Conservation (phyloP, 129 eudicot species). For the Silybum marianum region DNA sequence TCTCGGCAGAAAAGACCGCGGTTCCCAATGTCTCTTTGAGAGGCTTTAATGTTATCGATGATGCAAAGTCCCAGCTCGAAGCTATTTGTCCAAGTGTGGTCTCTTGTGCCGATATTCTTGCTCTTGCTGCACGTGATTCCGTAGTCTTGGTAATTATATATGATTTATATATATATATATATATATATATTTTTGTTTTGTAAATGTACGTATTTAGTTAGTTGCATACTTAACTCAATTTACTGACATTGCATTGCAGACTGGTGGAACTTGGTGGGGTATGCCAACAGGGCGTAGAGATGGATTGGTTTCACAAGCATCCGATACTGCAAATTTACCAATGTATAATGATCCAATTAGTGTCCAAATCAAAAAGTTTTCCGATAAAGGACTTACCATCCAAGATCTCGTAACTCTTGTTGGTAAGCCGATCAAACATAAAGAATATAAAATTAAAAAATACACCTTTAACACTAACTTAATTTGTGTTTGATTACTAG, state of each 20-base stretch:
- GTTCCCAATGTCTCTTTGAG: slow-evolving; percentile 23
- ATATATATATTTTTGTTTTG: too few relatives aligned
- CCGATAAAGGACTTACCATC: slow-evolving; percentile 43
- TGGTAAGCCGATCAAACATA: too few relatives aligned
- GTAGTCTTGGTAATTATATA: slow-evolving; percentile 16
- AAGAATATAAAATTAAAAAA: too few relatives aligned
- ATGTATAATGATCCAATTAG: slow-evolving; percentile 40
- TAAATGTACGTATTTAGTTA: too few relatives aligned
- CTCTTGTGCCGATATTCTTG: slow-evolving; percentile 38
- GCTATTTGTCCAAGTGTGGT: slow-evolving; percentile 38
- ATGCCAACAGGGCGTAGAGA: slow-evolving; percentile 78
- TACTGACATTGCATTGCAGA: too few relatives aligned
- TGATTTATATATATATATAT: too few relatives aligned
- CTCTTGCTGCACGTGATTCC: slow-evolving; percentile 41
- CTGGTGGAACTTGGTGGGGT: slow-evolving; percentile 47
- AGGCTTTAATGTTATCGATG: slow-evolving; percentile 52
- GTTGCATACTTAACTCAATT: too few relatives aligned
- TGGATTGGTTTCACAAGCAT: slow-evolving; percentile 66
- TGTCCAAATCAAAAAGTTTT: slow-evolving; percentile 48
- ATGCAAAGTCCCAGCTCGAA: slow-evolving; percentile 43
- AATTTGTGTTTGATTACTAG: too few relatives aligned
- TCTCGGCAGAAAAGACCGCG: slow-evolving; percentile 49
- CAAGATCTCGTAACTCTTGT: slow-evolving; percentile 78
- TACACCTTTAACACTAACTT: too few relatives aligned
- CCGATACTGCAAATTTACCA: slow-evolving; percentile 58